phyloP scores from a whole-genome alignment of 495 filamentous ascomycete species.

The Chaetomium cochliodes region DNA sequence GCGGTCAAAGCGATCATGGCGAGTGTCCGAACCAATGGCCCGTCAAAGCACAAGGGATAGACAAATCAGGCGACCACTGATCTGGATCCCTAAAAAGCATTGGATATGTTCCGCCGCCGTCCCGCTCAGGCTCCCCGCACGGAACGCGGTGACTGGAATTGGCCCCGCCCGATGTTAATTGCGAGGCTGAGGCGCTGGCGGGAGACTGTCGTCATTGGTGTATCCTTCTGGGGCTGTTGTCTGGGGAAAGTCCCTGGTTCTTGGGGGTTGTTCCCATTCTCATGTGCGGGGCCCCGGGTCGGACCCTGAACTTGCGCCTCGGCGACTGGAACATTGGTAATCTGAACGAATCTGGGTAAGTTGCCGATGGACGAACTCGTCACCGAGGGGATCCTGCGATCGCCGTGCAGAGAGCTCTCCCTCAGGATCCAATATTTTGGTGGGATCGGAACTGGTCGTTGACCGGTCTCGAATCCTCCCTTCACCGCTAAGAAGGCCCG shows the following conservation, averaged over 20 bases:
- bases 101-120: not conserved
- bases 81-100: not conserved
- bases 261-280: not conserved
- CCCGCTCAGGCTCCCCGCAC: not conserved
- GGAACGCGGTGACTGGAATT: not conserved
- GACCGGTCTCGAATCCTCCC: not conserved
- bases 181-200: not conserved
- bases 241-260: slow-evolving; percentile 3
- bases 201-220: not conserved
- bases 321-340: not conserved
- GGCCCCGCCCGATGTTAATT: not conserved
- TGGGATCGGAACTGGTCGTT: not conserved
- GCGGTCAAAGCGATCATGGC: not conserved
- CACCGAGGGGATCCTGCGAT: not conserved
- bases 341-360: not conserved
- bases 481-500: slow-evolving; percentile 9
- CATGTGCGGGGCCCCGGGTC: not conserved
- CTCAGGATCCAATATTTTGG: not conserved
- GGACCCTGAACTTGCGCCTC: not conserved
- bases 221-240: not conserved
- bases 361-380: not conserved
- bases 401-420: not conserved
- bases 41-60: not conserved
- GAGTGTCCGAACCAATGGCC: not conserved
- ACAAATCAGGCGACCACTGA: slow-evolving; percentile 1